phyloP scores from a whole-genome alignment of 2,329 filamentous ascomycete species.

The Pleurostoma richardsiae region DNA sequence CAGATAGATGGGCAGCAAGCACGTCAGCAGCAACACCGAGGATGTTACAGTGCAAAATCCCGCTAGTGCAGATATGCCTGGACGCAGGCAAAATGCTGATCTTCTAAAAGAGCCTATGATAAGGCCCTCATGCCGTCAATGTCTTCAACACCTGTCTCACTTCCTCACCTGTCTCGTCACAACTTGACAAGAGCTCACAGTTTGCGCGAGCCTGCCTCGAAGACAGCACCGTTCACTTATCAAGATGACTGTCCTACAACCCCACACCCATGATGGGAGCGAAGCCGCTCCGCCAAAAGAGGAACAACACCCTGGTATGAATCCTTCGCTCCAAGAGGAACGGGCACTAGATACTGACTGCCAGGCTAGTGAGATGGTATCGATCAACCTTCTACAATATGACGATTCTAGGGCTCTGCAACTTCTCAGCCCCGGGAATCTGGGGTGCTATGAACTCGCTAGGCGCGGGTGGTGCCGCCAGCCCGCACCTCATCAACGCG shows the following conservation, averaged over 20 bases:
- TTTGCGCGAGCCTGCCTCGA: background rate
- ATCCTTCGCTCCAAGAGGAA: no score
- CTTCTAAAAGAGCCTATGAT: no score
- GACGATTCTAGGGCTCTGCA: conserved; percentile 65
- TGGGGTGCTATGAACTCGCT: conserved; percentile 37
- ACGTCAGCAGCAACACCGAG: no score
- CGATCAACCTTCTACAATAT: conserved; percentile 70
- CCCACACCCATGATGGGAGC: conserved; percentile 1
- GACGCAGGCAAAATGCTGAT: no score
- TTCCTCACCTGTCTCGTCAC: no score
- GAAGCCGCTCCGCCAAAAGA: conserved; percentile 6
- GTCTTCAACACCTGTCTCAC: no score
- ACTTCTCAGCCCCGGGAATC: conserved; percentile 65
- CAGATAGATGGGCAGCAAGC: no score
- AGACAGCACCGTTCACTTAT: background rate
- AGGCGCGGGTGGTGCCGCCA: conserved; percentile 33
- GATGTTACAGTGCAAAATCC: no score
- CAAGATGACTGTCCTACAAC: conserved; percentile 1
- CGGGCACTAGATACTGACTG: no score
- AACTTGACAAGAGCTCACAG: no score
- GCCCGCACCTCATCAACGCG: conserved; percentile 34
- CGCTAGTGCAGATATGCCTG: no score
- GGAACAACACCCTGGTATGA: conserved; percentile 6
- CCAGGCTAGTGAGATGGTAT: conserved; percentile 53
- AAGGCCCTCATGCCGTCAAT: no score